Base-by-base conservation (phyloP, 768 basidiomycete genomes). In the Kwoniella newhampshirensis region DNA sequence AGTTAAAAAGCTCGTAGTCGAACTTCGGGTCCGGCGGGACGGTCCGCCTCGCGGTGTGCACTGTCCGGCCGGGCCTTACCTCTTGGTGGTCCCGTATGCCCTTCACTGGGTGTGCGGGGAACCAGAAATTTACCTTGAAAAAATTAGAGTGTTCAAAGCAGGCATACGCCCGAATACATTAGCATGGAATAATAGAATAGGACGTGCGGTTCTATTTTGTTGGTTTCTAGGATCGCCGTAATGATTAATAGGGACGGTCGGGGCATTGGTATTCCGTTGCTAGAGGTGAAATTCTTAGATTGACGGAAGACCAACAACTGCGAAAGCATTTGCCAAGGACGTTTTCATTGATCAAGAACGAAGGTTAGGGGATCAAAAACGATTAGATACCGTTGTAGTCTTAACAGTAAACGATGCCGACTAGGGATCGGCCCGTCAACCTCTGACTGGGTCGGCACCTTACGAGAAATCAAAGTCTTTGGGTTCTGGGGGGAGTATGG, bases 241-340 rank as follows among this genome's bases (percentile, higher is more conserved):
- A 85, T 86, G 65, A 84, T 85, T 84, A 83, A 85, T 85, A 83
- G 85, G 83, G 83, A 84, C 83, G 83, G 84, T 86, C 83, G 85
- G 84, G 84, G 84, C 85, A 85, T 85, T 85, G 79, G 85, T 86
- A 85, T 85, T 86, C 80, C 79, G 81, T 82, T 81, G 84, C 83
- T 83, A 86, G 85, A 85, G 85, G 85, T 86, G 85, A 86, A 86
- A 86, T 86, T 86, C 85, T 86, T 86, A 83, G 85, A 86, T 84
- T 84, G 81, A 83, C 81, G 80, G 81, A 86, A 86, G 85, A 86
- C 84, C 80, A 80, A 86, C 85, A 84, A 83, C 70, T 83, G 85
- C 83, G 83, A 86, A 86, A 86, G 85, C 84, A 85, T 85, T 86
- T 86, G 85, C 84, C 84, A 85, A 85, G 83, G 84, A 85, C 84